Conservation (phyloP, 176 grass and related monocot genomes). For the Oryza officinalis region DNA sequence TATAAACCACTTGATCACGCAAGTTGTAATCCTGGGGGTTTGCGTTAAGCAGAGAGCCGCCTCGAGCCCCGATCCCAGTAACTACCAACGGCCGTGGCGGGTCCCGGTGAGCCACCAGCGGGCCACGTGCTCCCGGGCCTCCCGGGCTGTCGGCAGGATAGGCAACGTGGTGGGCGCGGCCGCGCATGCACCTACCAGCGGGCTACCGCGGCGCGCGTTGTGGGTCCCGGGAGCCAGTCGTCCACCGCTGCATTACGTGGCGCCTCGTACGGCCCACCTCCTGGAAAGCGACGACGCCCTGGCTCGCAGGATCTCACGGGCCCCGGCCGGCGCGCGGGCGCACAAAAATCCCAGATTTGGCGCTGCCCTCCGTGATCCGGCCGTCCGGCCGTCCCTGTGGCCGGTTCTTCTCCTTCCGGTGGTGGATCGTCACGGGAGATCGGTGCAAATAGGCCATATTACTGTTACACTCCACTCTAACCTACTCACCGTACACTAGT, state of each 20-base stretch:
- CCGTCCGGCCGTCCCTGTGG: too few species aligned
- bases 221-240: not conserved
- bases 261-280: constrained; percentile 29
- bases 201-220: not conserved
- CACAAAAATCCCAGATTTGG: constrained; percentile 13
- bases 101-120: not conserved
- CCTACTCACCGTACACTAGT: not conserved
- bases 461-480: not conserved
- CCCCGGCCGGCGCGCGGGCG: not conserved
- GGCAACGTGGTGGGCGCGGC: constrained; percentile 54
- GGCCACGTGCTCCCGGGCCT: constrained; percentile 49
- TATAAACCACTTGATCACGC: not conserved
- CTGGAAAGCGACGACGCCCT: constrained; percentile 33
- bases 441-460: constrained; percentile 9
- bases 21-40: not conserved
- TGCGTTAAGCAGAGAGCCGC: not conserved
- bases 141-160: constrained; percentile 34
- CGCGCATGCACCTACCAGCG: not conserved
- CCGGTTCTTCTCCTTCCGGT: not conserved
- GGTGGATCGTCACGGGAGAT: constrained; percentile 2
- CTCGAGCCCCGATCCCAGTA: constrained; percentile 39
- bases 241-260: constrained; percentile 45
- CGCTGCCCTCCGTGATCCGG: not conserved
- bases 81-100: constrained; percentile 35
- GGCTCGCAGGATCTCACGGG: constrained; percentile 9